Evolutionary conservation across 352 stramenopile species (phyloP).

Genomic region (Elongisporangium senticosum): DNA sequence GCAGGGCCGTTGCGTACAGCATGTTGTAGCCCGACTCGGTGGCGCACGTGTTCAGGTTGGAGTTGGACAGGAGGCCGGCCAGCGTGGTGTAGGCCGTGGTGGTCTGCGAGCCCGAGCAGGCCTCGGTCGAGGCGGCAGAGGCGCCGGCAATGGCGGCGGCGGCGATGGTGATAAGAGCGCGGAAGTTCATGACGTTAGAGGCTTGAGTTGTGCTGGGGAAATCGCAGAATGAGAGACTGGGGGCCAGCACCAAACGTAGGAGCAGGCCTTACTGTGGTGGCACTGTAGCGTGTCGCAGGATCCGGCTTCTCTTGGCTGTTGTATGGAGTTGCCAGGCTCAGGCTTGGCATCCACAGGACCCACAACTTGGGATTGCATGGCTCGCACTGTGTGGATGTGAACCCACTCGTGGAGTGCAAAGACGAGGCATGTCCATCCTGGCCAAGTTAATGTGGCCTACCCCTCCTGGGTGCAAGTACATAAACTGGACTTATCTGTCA

Average conservation of each 20-base stretch:
- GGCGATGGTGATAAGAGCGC: slow-evolving; percentile 10
- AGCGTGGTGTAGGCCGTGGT: slow-evolving; percentile 19
- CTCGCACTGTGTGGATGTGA: too few species aligned
- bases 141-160: slow-evolving; percentile 18
- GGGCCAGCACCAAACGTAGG: not conserved
- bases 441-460: too few species aligned
- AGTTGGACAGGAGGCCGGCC: slow-evolving; percentile 9
- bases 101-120: slow-evolving; percentile 15
- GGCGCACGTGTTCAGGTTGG: slow-evolving; percentile 15
- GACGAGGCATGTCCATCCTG: too few species aligned
- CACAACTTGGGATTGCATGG: too few species aligned
- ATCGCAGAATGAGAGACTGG: slow-evolving; percentile 22
- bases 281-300: not conserved
- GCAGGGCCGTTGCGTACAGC: slow-evolving; percentile 21
- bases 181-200: slow-evolving; percentile 24
- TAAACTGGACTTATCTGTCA: too few species aligned
- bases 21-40: slow-evolving; percentile 30
- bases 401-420: too few species aligned
- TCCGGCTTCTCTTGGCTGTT: not conserved
- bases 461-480: too few species aligned
- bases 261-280: not conserved
- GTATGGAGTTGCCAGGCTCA: slow-evolving; percentile 11
- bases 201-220: slow-evolving; percentile 13
- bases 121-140: slow-evolving; percentile 19
- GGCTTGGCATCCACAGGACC: not conserved